Percentiles rank a stretch among this genome's conserved stretches.
Conservation (phyloP, 768 basidiomycete genomes). For the Lactarius pseudohatsudake region DNA sequence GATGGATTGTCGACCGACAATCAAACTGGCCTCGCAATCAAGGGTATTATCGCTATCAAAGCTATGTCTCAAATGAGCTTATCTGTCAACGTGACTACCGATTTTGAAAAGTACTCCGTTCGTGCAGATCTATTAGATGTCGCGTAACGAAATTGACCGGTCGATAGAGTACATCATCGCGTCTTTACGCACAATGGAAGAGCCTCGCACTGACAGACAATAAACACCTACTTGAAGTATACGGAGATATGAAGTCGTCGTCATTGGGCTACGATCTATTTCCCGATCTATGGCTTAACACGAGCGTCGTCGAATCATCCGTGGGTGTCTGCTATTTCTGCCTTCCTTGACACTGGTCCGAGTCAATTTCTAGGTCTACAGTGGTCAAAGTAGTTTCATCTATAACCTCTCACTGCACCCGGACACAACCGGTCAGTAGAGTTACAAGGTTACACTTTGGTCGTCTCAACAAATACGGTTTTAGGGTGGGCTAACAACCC, state of each 20-base stretch:
- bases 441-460: background rate
- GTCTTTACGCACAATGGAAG: slow-evolving; percentile 20
- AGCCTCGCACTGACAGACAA: slow-evolving; percentile 7
- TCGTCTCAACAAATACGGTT: background rate
- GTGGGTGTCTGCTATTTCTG: slow-evolving; percentile 9
- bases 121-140: slow-evolving; percentile 12
- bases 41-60: slow-evolving; percentile 65
- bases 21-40: slow-evolving; percentile 69
- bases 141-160: background rate
- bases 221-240: slow-evolving; percentile 14
- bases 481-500: background rate
- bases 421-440: background rate
- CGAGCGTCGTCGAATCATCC: slow-evolving; percentile 45
- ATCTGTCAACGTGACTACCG: slow-evolving; percentile 27
- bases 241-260: slow-evolving; percentile 42
- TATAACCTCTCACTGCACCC: background rate
- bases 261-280: slow-evolving; percentile 63
- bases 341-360: background rate
- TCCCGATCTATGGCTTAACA: slow-evolving; percentile 55
- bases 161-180: background rate
- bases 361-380: slow-evolving; percentile 13
- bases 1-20: slow-evolving; percentile 39
- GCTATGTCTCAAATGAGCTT: slow-evolving; percentile 59
- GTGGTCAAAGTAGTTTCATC: slow-evolving; percentile 12
- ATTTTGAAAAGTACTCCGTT: slow-evolving; percentile 33